phyloP scores from a whole-genome alignment of 176 grass and related monocot species.

The Aegilops umbellulata region DNA sequence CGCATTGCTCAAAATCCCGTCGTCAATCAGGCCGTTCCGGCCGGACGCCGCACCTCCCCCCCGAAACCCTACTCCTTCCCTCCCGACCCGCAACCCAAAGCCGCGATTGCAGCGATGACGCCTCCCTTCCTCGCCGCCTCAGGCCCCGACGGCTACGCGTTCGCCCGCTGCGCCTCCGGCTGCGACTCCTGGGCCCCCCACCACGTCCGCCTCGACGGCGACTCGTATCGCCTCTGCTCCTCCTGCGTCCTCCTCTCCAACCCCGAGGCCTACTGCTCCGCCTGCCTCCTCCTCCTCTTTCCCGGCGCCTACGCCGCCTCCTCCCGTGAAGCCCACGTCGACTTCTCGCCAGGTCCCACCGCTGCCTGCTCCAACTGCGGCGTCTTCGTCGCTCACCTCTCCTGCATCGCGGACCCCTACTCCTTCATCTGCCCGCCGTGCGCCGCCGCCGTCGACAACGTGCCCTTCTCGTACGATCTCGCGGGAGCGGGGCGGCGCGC shows the following conservation, averaged over 20 bases:
- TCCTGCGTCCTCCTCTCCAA: conserved; percentile 77
- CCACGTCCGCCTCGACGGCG: conserved; percentile 66
- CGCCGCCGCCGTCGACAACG: conserved; percentile 23
- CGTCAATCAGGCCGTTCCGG: conserved; percentile 1
- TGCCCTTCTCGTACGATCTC: conserved; percentile 30
- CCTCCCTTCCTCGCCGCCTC: conserved; percentile 17
- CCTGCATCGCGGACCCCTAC: conserved; percentile 37
- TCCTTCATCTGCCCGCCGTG: conserved; percentile 55
- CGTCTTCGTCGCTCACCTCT: conserved; percentile 53
- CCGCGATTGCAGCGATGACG: conserved; percentile 31
- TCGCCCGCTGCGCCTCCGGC: conserved; percentile 46
- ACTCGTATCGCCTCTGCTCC: conserved; percentile 78
- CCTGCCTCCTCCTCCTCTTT: conserved; percentile 64
- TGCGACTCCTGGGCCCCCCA: conserved; percentile 84
- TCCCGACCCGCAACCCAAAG: background rate
- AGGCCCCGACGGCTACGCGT: conserved; percentile 33
- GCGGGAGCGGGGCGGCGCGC: background rate
- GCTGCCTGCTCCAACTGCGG: conserved; percentile 64
- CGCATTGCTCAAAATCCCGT: no score
- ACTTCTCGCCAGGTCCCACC: conserved; percentile 28
- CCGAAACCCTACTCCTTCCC: conserved; percentile 48
- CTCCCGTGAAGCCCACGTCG: background rate
- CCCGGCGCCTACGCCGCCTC: background rate
- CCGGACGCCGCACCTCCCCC: conserved; percentile 29
- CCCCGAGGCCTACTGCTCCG: conserved; percentile 57